Base-by-base conservation (phyloP, 495 filamentous ascomycete species). In the Polyplosphaeria fusca region DNA sequence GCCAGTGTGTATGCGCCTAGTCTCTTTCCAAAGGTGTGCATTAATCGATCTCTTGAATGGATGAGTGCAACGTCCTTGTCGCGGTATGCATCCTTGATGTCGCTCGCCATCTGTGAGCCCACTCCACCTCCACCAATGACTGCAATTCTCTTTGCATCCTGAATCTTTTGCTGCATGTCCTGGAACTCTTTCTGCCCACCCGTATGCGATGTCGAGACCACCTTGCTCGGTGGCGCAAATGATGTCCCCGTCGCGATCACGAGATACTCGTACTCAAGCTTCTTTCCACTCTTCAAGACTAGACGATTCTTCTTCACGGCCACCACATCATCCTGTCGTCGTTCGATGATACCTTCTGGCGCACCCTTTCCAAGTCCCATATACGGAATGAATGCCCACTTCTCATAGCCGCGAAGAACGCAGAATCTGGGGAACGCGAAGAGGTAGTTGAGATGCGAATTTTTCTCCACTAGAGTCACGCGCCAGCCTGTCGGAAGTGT, bases 101-200 rank as follows among this genome's bases (percentile, higher is more conserved):
- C 83, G 3, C 77, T 74, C 0, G 81, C 81, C 64, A 84, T 68
- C 67, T 86, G 78, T 0, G 85, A 75, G 1, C 82, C 82, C 0
- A 82, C 81, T 3, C 82, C 79, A 1, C 83, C 83, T 1, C 79
- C 83, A 2, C 83, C 83, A 1, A 83, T 75, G 18, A 86, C 74
- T 4, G 79, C 69, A 46, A 85, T 74, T 0, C 73, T 75, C 22
- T 72, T 62, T 1, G 77, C 64, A 5, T 62, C 47, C n/a, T 59
- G 46, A 19, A 79, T 74, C 26, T 68, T 43, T 1, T 60, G 50
- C 42, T 58, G 58, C 30, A 55, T 52, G 22, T 28, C 52, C 25
- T 32, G 14, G 4, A 67, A 43, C 14, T 62, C 49, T 24, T 30
- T 19, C 5, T 51, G 16, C 2, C 41, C 67, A 12, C 54, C 66